Conservation (phyloP, 1,139 yeast genomes). For the Yamadazyma trypodendri region DNA sequence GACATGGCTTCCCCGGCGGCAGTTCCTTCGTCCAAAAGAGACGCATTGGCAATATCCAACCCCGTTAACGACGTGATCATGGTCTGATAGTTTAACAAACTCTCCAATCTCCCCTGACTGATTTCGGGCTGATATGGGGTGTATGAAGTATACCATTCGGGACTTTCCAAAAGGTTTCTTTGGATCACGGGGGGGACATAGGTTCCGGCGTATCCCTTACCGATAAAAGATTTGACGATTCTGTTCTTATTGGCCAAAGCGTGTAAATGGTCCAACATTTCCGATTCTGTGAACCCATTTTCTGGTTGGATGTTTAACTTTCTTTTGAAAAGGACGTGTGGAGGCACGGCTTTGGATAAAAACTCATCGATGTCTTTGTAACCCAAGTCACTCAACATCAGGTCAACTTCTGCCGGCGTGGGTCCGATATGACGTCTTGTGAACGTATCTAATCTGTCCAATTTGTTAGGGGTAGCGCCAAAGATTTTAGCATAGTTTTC, state of each 20-base stretch:
- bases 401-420: slow-evolving; percentile 54
- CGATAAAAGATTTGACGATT: slow-evolving; percentile 72
- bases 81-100: slow-evolving; percentile 88
- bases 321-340: slow-evolving; percentile 67
- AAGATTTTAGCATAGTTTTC: slow-evolving; percentile 40
- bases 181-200: slow-evolving; percentile 88
- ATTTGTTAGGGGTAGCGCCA: slow-evolving; percentile 31
- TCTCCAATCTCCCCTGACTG: slow-evolving; percentile 92
- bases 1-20: slow-evolving; percentile 99
- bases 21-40: slow-evolving; percentile 92
- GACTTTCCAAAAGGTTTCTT: slow-evolving; percentile 86
- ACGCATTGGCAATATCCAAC: slow-evolving; percentile 88
- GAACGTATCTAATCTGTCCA: slow-evolving; percentile 69
- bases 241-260: slow-evolving; percentile 74
- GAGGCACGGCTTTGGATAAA: slow-evolving; percentile 72
- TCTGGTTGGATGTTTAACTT: slow-evolving; percentile 62
- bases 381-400: slow-evolving; percentile 68
- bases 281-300: slow-evolving; percentile 76
- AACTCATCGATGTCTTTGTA: slow-evolving; percentile 69
- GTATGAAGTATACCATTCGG: slow-evolving; percentile 98
- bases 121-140: slow-evolving; percentile 99
- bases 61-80: slow-evolving; percentile 88
- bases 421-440: slow-evolving; percentile 93
- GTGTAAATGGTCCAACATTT: slow-evolving; percentile 69
- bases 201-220: slow-evolving; percentile 94